Base-by-base conservation (phyloP, 192 early-diverging fungal species). In the Allomyces macrogynus region DNA sequence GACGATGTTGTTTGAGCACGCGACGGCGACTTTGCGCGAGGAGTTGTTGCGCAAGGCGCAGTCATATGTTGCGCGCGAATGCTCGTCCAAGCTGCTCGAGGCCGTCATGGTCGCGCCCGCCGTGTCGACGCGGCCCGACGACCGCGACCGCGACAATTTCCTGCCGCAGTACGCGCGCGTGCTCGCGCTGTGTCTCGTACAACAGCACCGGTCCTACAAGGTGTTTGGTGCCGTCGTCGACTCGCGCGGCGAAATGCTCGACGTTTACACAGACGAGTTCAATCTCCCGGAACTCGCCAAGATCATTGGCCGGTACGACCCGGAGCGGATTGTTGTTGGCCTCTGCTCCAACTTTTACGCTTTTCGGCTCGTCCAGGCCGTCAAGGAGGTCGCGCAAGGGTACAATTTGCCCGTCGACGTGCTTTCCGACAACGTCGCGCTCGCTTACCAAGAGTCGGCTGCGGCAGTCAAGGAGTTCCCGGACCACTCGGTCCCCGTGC, bases 371-470 rank as follows among this genome's bases (percentile, higher is more conserved):
- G 32, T 40, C 32, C 76, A 73, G 23, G 70, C 77, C 42, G 73
- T 84, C 32, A 71, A 71, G 40, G 80, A 82, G 62, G 72, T 81
- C 62, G 70, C 71, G 61, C 24, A 64, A 23, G 77, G 78, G 11
- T 65, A 75, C 20, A 60, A 71, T 27, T 65, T 81, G 1, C 4
- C 76, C 10, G 78, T 95, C 24, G 77, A 83, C 4, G 83, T 92
- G 65, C 85, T 88, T 11, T 83, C 87, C 62, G 95, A 99, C 75
- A 90, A 94, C 66, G 84, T 84, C 0, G 93, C 95, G 1, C 80
- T 88, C 22, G 69, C 95, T 10, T 92, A 81, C 71, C 90, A 89
- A 72, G 86, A 89, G 67, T 86, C 84, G 60, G 84, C 83, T 40
- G 75, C 80, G 8, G 87, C 76, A 18, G 67, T 71, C 0, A 79